Evolutionary conservation across 148 eudicot genomes (phyloP), one percentile per base, ranked within the genome.

Genomic region (Diospyros kaki): DNA sequence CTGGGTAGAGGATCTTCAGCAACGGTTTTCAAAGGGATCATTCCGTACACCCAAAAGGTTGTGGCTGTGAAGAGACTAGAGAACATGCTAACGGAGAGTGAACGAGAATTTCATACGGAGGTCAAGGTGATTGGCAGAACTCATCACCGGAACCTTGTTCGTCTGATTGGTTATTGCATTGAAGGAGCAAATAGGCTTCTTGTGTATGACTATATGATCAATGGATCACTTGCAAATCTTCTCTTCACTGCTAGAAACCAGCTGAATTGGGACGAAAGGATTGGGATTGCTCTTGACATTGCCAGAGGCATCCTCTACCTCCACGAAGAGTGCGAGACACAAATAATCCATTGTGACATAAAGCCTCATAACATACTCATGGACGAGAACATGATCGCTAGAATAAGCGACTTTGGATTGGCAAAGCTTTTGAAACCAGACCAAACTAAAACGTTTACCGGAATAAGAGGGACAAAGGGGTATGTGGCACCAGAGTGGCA

Each of bases 241-340:
- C 76, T 73, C 14, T 62, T 73, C 44, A 6, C 12, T 4, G 11
- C 38, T 2, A 39, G 62, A 50, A 62, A 3, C 3, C 76, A n/a
- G 2, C 38, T 52, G 0, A 62, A 3, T 38, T 73, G 68, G 76
- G 68, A 73, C 1, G 48, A 73, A 62, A 62, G 66, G 17, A 51
- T 61, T 3, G 4, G 44, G 3, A 50, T 73, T n/a, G 68, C 76
- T 7, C 58, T 4, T 0, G 40, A 73, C 58, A 50, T 73, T 46
- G 76, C 76, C 17, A 51, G 48, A n/a, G 76, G 76, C 7, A 73
- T 62, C 10, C 40, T 14, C 0, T 73, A 73, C 38, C 40, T 73
- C 38, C 76, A 73, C 17, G 76, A 73, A 50, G 76, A 73, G 50
- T 73, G 76, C 6, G 76, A 73, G 58, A 50, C 76, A 2, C 68